phyloP scores from a whole-genome alignment of 306 rosid genomes.

The Rubus idaeus region DNA sequence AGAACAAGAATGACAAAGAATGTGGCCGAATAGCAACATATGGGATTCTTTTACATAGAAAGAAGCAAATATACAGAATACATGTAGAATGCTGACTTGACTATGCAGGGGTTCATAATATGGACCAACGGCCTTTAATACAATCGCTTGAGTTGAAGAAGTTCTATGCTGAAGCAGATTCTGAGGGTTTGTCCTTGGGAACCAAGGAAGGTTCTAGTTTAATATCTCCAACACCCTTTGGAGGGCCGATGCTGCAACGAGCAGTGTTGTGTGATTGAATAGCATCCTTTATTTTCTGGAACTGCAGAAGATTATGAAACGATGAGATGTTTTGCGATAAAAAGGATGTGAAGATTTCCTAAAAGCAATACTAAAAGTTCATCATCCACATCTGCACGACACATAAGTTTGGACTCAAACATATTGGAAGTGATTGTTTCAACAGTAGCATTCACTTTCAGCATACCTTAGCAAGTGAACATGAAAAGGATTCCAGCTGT shows the following conservation, averaged over 20 bases:
- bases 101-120: constrained; percentile 26
- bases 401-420: background rate
- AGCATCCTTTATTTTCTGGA: constrained; percentile 96
- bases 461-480: constrained; percentile 93
- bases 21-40: constrained; percentile 30
- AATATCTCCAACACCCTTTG: constrained; percentile 70
- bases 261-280: constrained; percentile 81
- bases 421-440: background rate
- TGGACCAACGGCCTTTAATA: constrained; percentile 6
- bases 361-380: background rate
- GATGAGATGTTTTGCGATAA: constrained; percentile 15
- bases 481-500: constrained; percentile 86
- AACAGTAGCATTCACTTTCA: background rate
- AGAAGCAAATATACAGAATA: constrained; percentile 47
- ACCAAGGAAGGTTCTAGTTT: constrained; percentile 44
- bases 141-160: constrained; percentile 8
- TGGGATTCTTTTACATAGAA: constrained; percentile 30
- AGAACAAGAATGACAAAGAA: constrained; percentile 55
- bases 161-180: constrained; percentile 45
- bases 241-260: constrained; percentile 97
- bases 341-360: background rate
- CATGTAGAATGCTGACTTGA: constrained; percentile 30
- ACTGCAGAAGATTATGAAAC: constrained; percentile 44
- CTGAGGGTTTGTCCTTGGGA: constrained; percentile 53
- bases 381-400: background rate